Evolutionary conservation across 352 stramenopile genomes (phyloP), one percentile per base, ranked within the genome.

Genomic region (Pythium phragmiticola): DNA sequence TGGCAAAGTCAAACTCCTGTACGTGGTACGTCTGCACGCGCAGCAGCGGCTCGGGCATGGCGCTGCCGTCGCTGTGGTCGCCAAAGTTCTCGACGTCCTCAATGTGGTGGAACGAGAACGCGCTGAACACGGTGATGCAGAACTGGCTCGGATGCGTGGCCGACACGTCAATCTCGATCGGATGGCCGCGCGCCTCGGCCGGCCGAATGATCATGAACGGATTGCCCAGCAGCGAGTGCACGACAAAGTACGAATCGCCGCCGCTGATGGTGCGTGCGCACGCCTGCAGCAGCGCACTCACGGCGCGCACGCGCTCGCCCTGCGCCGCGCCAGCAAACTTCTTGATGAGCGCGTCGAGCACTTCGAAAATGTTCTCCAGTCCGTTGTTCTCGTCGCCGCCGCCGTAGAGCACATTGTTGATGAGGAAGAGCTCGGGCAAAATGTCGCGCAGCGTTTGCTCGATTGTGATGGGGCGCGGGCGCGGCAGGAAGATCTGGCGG

Each of bases 381-480:
- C 76, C 77, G 42, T 82, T 82, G 60, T 78, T 87, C 17, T 82
- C 79, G 16, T 88, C 79, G 1, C 79, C 79, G 26, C 82, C 82
- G 21, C 81, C 80, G 47, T 90, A 90, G 2, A 92, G 64, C 8
- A 87, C 84, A 58, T 90, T 84, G 65, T 92, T 90, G 63, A 92
- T 89, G 17, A 90, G 63, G 54, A 90, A 90, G 7, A 90, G 64
- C 57, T 92, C 81, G 0, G 84, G 84, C 0, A 92, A 66, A 49
- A 92, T 92, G 33, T 90, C 84, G 7, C 84, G 81, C 37, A 92
- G 66, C 37, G 84, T 92, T 51, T 92, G 84, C 57, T 92, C 84
- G 34, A 92, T 76, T 7, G 78, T 89, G 47, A 90, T 92, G 8
- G 84, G 82, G 16, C 84, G 76, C 0, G 84, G 77, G 26, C 80